These are phyloP conservation scores for Chlorella sp. DNA, from an alignment of 139 green algal genomes.

Conservation along the genomic window DNA sequence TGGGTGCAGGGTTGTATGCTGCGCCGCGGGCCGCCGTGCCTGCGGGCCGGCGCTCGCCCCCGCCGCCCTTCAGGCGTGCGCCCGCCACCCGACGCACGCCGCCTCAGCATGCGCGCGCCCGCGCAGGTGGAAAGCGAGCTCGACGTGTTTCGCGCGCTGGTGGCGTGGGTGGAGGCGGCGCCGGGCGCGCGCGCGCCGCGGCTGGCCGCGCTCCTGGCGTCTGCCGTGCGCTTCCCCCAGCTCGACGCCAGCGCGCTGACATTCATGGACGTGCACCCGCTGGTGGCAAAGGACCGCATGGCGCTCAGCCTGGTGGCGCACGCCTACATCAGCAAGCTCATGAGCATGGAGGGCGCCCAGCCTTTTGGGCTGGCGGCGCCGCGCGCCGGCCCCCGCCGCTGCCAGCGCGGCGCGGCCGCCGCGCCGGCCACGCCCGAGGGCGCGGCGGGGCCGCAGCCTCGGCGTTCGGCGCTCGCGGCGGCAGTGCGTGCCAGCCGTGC, in stretches of 20 bases:
- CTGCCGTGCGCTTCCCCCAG: conserved; percentile 22
- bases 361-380: neutral
- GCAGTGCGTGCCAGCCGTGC: neutral
- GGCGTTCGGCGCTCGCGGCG: conserved; percentile 1
- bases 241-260: conserved; percentile 23
- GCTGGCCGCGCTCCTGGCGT: conserved; percentile 16
- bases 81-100: too few species aligned
- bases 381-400: neutral
- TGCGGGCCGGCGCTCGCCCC: too few species aligned
- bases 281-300: conserved; percentile 6
- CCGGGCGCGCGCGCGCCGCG: neutral
- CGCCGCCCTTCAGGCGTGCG: too few species aligned
- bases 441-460: neutral
- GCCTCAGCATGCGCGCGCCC: too few species aligned
- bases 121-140: conserved; percentile 24
- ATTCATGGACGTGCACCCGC: conserved; percentile 28
- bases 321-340: conserved; percentile 19
- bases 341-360: neutral
- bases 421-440: neutral
- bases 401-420: neutral
- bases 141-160: conserved; percentile 32
- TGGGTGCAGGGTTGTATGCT: too few species aligned
- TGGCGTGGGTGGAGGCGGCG: conserved; percentile 26
- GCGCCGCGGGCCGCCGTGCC: too few species aligned
- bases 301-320: conserved; percentile 28